Conservation (phyloP, 2,329 filamentous ascomycete species). For the Acrodontium crateriforme region DNA sequence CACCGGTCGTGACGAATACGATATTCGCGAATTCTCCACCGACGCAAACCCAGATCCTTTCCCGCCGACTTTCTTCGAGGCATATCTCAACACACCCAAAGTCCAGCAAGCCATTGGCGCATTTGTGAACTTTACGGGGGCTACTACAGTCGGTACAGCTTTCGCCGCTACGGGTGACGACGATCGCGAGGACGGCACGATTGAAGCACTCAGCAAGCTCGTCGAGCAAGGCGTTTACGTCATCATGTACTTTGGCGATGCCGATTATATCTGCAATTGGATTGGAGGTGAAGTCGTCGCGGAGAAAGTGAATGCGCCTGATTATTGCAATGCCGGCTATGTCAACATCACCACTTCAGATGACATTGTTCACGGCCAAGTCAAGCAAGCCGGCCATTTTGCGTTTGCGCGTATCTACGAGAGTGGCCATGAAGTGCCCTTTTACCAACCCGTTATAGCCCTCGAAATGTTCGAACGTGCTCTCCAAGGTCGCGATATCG, state of each 20-base stretch:
- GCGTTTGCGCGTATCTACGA: conserved; percentile 39
- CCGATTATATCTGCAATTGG: conserved; percentile 34
- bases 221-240: conserved; percentile 28
- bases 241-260: conserved; percentile 33
- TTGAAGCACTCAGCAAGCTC: conserved; percentile 28
- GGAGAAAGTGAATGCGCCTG: conserved; percentile 26
- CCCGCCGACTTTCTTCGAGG: conserved; percentile 39
- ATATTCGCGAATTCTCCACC: conserved; percentile 37
- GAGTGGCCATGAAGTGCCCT: conserved; percentile 37
- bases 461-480: conserved; percentile 38
- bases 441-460: conserved; percentile 36
- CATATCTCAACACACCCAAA: conserved; percentile 43
- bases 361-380: conserved; percentile 37
- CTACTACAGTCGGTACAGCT: conserved; percentile 26
- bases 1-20: conserved; percentile 43
- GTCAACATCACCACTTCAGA: conserved; percentile 31
- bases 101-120: conserved; percentile 45
- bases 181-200: conserved; percentile 28
- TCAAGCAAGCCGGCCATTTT: conserved; percentile 38
- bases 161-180: conserved; percentile 38
- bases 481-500: conserved; percentile 36
- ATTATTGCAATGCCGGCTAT: conserved; percentile 34
- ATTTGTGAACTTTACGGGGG: conserved; percentile 42
- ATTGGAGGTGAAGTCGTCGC: conserved; percentile 31
- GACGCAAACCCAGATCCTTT: conserved; percentile 39